A percentile compares a stretch with the other conserved stretches of the same genome.
Conservation (phyloP, 1,284 basidiomycete genomes). For the Papiliotrema laurentii region DNA sequence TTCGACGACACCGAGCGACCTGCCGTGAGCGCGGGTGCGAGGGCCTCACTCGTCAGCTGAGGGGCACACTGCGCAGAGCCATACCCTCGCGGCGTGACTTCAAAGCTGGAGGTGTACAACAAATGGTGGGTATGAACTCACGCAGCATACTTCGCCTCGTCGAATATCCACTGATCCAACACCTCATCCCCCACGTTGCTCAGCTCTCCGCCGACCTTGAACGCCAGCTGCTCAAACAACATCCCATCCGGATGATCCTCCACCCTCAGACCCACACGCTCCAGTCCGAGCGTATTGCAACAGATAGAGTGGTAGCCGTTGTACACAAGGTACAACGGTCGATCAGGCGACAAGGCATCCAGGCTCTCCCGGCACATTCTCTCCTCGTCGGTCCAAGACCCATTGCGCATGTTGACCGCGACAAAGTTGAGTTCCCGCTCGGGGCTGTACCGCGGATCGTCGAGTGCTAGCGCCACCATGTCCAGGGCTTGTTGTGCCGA, state of each 20-base stretch:
- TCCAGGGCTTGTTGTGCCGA: conserved; percentile 19
- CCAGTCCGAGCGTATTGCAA: conserved; percentile 28
- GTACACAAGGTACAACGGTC: conserved; percentile 31
- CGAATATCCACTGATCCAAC: conserved; percentile 24
- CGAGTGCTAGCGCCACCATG: conserved; percentile 13
- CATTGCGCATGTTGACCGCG: conserved; percentile 23
- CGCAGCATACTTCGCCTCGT: conserved; percentile 29
- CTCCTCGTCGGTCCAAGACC: conserved; percentile 28
- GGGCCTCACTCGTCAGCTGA: too few relatives aligned
- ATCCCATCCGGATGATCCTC: conserved; percentile 13
- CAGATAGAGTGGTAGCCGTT: conserved; percentile 38
- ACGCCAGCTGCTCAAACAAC: conserved; percentile 30
- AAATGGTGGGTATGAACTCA: too few relatives aligned
- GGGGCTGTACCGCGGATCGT: conserved; percentile 13
- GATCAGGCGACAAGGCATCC: conserved; percentile 16
- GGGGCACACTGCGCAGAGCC: not conserved
- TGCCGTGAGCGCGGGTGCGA: conserved; percentile 4
- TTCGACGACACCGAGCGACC: conserved; percentile 33
- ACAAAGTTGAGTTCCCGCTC: conserved; percentile 13
- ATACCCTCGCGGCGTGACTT: not conserved
- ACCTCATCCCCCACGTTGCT: conserved; percentile 19
- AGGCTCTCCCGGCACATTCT: conserved; percentile 19
- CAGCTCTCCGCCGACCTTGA: conserved; percentile 20
- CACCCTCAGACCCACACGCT: conserved; percentile 15
- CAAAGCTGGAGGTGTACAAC: too few relatives aligned